phyloP scores from a whole-genome alignment of 257 asterid genomes.

The Solanum clarkiae region DNA sequence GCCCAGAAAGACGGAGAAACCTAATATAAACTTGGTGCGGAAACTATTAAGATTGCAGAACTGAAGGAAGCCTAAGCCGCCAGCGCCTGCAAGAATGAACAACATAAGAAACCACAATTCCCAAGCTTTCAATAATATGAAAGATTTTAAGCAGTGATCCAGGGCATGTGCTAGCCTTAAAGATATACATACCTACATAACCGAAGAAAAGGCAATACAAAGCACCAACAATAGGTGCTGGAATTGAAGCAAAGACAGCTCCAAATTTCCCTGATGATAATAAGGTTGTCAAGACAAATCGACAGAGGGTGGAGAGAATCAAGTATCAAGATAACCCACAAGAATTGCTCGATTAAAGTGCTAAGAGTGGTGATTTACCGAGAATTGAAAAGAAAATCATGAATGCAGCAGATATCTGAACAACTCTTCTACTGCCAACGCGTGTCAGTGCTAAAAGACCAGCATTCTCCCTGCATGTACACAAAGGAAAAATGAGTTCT shows the following conservation, averaged over 20 bases:
- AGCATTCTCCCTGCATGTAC: constrained; percentile 58
- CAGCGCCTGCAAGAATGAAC: constrained; percentile 40
- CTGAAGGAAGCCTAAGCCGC: constrained; percentile 76
- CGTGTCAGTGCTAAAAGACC: constrained; percentile 88
- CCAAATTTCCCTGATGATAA: constrained; percentile 67
- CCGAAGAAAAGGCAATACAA: constrained; percentile 83
- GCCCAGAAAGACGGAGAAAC: constrained; percentile 76
- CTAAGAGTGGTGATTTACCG: constrained; percentile 27
- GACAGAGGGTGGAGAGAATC: background rate
- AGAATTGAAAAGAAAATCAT: constrained; percentile 92
- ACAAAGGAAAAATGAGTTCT: background rate
- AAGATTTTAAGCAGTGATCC: background rate
- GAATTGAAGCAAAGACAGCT: constrained; percentile 91
- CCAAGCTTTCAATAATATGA: background rate
- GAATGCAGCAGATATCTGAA: constrained; percentile 91
- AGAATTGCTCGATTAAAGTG: background rate
- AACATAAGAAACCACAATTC: background rate
- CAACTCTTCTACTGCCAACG: constrained; percentile 92
- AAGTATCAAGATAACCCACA: background rate
- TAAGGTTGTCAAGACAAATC: background rate
- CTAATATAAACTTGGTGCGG: constrained; percentile 77
- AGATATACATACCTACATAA: constrained; percentile 54
- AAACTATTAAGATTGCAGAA: constrained; percentile 93
- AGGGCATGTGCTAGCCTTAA: background rate
- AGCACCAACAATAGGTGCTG: constrained; percentile 86